phyloP scores from a whole-genome alignment of 2,329 filamentous ascomycete species.

The Orbilia brochopaga region DNA sequence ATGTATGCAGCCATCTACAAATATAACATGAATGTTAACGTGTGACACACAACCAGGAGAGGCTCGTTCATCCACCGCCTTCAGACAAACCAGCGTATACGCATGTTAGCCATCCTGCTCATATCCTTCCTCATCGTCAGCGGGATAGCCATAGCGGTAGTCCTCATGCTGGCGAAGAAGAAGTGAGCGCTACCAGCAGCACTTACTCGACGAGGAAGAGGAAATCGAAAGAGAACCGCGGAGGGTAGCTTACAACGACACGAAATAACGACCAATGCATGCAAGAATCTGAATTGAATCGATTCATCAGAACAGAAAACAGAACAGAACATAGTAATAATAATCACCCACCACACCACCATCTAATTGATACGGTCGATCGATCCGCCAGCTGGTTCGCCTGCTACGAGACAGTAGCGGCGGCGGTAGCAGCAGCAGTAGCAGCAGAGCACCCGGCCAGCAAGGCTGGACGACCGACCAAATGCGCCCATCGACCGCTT shows the following conservation, averaged over 20 bases:
- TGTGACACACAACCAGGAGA: slow-evolving; percentile 9
- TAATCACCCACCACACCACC: background rate
- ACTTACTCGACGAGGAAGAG: background rate
- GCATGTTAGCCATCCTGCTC: slow-evolving; percentile 37
- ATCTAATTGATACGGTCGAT: background rate
- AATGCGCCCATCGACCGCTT: background rate
- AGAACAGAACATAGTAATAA: background rate
- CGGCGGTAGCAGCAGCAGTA: background rate
- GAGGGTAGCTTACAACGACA: background rate
- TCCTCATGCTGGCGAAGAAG: slow-evolving; percentile 41
- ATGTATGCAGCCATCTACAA: background rate
- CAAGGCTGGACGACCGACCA: background rate
- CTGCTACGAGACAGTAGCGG: background rate
- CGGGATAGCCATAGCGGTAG: slow-evolving; percentile 35
- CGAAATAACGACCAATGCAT: background rate
- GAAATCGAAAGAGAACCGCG: background rate
- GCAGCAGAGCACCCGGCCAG: too few species aligned
- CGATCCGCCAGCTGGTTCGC: background rate
- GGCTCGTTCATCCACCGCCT: slow-evolving; percentile 27
- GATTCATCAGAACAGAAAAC: too few species aligned
- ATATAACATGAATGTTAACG: background rate
- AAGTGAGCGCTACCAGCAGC: background rate
- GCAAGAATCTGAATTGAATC: too few species aligned
- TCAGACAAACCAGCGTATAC: slow-evolving; percentile 21
- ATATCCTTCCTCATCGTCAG: slow-evolving; percentile 41